Conservation (phyloP, 192 early-diverging fungal species). For the Entomortierella lignicola region DNA sequence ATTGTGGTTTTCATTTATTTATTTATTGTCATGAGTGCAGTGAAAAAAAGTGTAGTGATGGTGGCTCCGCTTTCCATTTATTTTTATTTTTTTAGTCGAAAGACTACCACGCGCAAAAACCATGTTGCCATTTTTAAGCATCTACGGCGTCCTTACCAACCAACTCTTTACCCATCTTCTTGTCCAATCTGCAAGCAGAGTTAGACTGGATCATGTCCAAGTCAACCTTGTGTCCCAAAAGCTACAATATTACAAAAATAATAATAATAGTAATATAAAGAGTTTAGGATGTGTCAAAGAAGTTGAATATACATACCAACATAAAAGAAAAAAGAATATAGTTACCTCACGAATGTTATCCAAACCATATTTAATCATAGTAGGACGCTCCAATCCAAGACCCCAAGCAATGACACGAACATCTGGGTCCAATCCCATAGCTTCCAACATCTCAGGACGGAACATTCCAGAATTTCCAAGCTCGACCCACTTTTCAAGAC, state of each 20-base stretch:
- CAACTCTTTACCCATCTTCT: conserved; percentile 80
- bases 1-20: too few relatives aligned
- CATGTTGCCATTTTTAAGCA: too few relatives aligned
- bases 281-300: background rate
- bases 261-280: conserved; percentile 1
- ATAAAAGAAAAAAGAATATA: too few relatives aligned
- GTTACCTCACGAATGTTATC: conserved; percentile 97
- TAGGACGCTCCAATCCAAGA: conserved; percentile 95
- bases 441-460: conserved; percentile 97
- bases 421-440: conserved; percentile 94
- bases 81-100: background rate
- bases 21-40: background rate
- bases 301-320: background rate
- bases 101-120: too few relatives aligned
- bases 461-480: conserved; percentile 99
- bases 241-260: background rate
- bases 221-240: conserved; percentile 93
- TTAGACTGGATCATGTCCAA: conserved; percentile 89
- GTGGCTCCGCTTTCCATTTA: background rate
- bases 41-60: background rate
- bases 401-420: conserved; percentile 99
- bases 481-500: conserved; percentile 91
- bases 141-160: conserved; percentile 51
- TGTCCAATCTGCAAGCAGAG: conserved; percentile 92
- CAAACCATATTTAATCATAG: conserved; percentile 98